Evolutionary conservation across 192 early-diverging fungal genomes (phyloP).

Genomic region (Coemansia sp.): DNA sequence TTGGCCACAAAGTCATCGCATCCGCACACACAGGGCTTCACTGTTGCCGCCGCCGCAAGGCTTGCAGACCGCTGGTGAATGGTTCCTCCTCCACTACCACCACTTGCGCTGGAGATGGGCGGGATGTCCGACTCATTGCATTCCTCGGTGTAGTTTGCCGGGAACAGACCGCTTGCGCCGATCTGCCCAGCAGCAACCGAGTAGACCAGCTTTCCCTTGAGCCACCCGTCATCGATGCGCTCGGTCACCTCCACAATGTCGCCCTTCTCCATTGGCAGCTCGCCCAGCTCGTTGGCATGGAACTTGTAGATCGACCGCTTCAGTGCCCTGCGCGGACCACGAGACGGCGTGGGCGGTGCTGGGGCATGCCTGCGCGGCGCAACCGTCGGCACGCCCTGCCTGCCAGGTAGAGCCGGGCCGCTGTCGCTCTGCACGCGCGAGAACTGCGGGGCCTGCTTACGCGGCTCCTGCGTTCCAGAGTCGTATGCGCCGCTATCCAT

Average conservation of each 20-base stretch:
- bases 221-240: slow-evolving; percentile 94
- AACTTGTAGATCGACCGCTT: slow-evolving; percentile 78
- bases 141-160: slow-evolving; percentile 86
- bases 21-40: slow-evolving; percentile 54
- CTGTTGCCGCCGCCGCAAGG: slow-evolving; percentile 17
- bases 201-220: slow-evolving; percentile 82
- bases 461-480: slow-evolving; percentile 16
- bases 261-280: slow-evolving; percentile 78
- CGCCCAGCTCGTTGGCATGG: slow-evolving; percentile 74
- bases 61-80: slow-evolving; percentile 6
- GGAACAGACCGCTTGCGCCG: slow-evolving; percentile 72
- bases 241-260: slow-evolving; percentile 85
- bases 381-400: slow-evolving; percentile 30
- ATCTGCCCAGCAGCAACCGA: slow-evolving; percentile 12
- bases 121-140: slow-evolving; percentile 42
- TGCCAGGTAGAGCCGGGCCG: slow-evolving; percentile 15
- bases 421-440: slow-evolving; percentile 51
- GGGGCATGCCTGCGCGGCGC: slow-evolving; percentile 55
- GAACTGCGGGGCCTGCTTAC: slow-evolving; percentile 44
- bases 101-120: background rate
- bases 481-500: slow-evolving; percentile 6
- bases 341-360: slow-evolving; percentile 48
- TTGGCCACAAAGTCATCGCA: slow-evolving; percentile 75
- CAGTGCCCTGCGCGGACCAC: slow-evolving; percentile 43
- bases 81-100: background rate